Evolutionary conservation across 305 asterid genomes (phyloP).

Genomic region (Solanum chacoense): DNA sequence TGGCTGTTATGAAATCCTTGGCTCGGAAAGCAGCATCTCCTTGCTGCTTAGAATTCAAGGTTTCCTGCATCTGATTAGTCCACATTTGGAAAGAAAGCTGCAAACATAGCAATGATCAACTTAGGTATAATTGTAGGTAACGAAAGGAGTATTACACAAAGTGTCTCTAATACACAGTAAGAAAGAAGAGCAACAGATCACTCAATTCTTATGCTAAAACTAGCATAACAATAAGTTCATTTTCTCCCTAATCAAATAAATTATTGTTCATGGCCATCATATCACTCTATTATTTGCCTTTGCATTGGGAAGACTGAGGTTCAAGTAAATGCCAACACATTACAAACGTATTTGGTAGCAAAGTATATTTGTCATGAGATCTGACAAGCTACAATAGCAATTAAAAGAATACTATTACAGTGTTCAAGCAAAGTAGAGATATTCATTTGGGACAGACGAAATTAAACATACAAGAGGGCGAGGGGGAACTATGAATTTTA

Average conservation of each 20-base stretch:
- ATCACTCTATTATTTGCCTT: background rate
- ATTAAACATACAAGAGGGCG: background rate
- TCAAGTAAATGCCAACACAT: background rate
- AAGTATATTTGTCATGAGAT: background rate
- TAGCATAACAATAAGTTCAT: background rate
- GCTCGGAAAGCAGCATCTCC: conserved; percentile 63
- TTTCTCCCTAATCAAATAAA: background rate
- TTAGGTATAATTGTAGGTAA: background rate
- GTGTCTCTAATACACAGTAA: background rate
- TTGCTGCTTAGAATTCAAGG: conserved; percentile 50
- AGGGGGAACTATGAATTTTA: background rate
- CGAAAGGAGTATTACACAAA: background rate
- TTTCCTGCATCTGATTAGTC: conserved; percentile 74
- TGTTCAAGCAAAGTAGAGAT: background rate
- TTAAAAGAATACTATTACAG: background rate
- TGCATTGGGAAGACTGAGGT: background rate
- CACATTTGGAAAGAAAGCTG: conserved; percentile 67
- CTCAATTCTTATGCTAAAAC: background rate
- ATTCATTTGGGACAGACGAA: background rate
- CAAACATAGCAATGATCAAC: background rate
- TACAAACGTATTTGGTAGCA: background rate
- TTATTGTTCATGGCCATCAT: background rate
- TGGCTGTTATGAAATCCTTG: conserved; percentile 46
- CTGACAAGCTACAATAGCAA: background rate
- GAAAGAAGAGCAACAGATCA: background rate